These are phyloP conservation scores for Thermoascus crustaceus DNA, from an alignment of 2,329 filamentous ascomycete species.

Conservation along the genomic window DNA sequence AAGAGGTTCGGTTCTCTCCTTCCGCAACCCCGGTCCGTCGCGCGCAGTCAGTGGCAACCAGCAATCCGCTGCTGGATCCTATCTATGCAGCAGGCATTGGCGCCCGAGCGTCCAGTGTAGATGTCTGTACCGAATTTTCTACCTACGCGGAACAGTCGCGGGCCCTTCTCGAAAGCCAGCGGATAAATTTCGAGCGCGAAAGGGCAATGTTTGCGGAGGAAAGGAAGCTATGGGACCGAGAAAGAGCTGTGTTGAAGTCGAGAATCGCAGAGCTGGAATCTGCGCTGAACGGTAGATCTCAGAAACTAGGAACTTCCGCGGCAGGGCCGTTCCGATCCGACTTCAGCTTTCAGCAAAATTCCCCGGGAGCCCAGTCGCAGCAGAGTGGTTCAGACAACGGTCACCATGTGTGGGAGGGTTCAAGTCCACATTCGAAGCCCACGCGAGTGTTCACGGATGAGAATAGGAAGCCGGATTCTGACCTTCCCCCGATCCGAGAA, in stretches of 20 bases:
- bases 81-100: constrained; percentile 16
- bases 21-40: constrained; percentile 29
- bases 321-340: constrained; percentile 11
- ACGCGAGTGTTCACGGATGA: constrained; percentile 37
- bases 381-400: constrained; percentile 7
- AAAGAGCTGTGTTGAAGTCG: constrained; percentile 32
- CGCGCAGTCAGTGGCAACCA: constrained; percentile 31
- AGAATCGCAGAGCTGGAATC: constrained; percentile 36
- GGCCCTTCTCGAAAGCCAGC: constrained; percentile 31
- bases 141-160: constrained; percentile 36
- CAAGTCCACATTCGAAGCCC: constrained; percentile 30
- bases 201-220: constrained; percentile 35
- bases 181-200: constrained; percentile 31
- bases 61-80: constrained; percentile 23
- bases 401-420: constrained; percentile 38
- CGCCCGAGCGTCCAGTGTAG: constrained; percentile 13
- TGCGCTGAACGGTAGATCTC: constrained; percentile 15
- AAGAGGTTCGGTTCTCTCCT: constrained; percentile 36
- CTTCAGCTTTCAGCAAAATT: constrained; percentile 4
- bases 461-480: constrained; percentile 18
- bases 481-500: constrained; percentile 23
- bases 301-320: constrained; percentile 1
- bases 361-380: constrained; percentile 1
- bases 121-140: constrained; percentile 19
- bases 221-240: constrained; percentile 37